phyloP scores from a whole-genome alignment of 2,329 filamentous ascomycete species.

The Monosporascus sp. region DNA sequence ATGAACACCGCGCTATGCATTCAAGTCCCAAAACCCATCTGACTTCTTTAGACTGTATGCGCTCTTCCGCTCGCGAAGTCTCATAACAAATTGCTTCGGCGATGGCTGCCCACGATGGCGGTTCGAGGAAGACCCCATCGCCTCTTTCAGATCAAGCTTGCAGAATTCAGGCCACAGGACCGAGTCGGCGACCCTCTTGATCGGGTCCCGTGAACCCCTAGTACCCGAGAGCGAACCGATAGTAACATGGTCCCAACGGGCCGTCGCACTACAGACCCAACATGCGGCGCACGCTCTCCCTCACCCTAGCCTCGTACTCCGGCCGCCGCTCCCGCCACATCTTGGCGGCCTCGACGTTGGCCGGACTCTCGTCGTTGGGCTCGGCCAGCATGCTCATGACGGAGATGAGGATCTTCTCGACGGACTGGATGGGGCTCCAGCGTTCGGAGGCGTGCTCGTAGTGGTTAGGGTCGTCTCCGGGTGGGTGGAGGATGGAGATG shows the following conservation, averaged over 20 bases:
- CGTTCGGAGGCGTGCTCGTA: slow-evolving; percentile 95
- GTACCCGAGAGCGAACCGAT: background rate
- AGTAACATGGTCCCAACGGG: background rate
- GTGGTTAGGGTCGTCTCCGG: slow-evolving; percentile 95
- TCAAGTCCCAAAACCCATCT: background rate
- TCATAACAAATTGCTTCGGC: background rate
- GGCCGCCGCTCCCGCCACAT: slow-evolving; percentile 84
- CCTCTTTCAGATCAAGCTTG: background rate
- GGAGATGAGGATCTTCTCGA: slow-evolving; percentile 94
- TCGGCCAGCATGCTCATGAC: slow-evolving; percentile 99
- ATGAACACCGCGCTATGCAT: slow-evolving; percentile 20
- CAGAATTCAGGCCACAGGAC: background rate
- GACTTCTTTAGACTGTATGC: background rate
- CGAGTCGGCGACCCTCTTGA: background rate
- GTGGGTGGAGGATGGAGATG: slow-evolving; percentile 96
- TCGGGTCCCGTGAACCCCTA: background rate
- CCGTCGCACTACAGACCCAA: slow-evolving; percentile 57
- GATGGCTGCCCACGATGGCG: background rate
- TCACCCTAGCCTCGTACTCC: slow-evolving; percentile 83
- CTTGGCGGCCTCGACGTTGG: slow-evolving; percentile 92
- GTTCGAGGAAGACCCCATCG: background rate
- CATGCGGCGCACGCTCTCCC: slow-evolving; percentile 73
- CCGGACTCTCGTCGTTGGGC: slow-evolving; percentile 93
- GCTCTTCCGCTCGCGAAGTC: background rate
- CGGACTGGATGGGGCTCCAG: slow-evolving; percentile 94